phyloP scores from a whole-genome alignment of 2,329 filamentous ascomycete genomes.

The Cercospora zeina region DNA sequence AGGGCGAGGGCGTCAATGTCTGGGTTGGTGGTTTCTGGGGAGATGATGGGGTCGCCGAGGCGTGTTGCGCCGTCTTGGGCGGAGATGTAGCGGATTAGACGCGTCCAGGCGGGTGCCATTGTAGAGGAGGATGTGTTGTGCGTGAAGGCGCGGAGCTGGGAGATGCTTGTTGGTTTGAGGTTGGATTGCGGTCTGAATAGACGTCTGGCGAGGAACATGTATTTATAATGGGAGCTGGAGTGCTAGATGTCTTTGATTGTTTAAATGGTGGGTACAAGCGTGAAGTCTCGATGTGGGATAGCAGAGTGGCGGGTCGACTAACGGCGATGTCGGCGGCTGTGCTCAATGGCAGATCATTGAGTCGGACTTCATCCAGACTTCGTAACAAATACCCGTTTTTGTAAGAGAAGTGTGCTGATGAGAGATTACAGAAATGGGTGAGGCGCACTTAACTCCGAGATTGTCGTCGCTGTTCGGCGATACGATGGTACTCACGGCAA shows the following conservation, averaged over 20 bases:
- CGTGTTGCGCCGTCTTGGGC: slow-evolving; percentile 68
- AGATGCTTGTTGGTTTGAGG: background rate
- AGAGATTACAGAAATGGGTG: background rate
- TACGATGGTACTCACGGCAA: background rate
- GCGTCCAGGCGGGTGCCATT: slow-evolving; percentile 48
- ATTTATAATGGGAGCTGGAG: background rate
- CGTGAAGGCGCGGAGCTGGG: slow-evolving; percentile 6
- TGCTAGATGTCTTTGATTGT: background rate
- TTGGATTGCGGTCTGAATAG: background rate
- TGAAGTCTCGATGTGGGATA: slow-evolving; percentile 4
- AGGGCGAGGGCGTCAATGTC: slow-evolving; percentile 39
- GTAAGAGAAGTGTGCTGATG: background rate
- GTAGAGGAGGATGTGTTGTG: slow-evolving; percentile 4
- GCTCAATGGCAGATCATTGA: background rate
- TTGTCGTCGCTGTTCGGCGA: background rate
- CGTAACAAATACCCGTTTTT: background rate
- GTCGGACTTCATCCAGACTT: background rate
- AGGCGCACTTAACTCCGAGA: slow-evolving; percentile 1
- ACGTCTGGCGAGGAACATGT: slow-evolving; percentile 12
- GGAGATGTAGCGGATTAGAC: slow-evolving; percentile 68
- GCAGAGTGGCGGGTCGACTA: slow-evolving; percentile 3
- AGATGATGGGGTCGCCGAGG: slow-evolving; percentile 69
- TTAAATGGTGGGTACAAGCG: background rate
- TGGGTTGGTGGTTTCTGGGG: slow-evolving; percentile 23
- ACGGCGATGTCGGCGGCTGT: slow-evolving; percentile 10